Base-by-base conservation (phyloP, 495 filamentous ascomycete genomes). In the Penicillium simplicissimum region DNA sequence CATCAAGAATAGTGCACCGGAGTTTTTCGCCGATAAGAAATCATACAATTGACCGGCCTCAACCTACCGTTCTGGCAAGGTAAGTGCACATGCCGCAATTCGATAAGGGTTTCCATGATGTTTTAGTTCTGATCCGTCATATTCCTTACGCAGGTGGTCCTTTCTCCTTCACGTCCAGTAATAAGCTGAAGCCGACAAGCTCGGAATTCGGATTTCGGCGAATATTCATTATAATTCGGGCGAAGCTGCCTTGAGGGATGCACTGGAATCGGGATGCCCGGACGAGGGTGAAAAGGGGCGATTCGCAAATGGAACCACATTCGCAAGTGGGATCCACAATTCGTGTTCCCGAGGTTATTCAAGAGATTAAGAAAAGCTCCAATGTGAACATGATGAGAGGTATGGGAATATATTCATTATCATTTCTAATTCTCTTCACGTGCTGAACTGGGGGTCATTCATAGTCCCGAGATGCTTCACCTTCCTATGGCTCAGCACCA, bases 231-330 rank as follows among this genome's bases (percentile, higher is more conserved):
- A 36, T 36, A 31, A 31, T 51, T 45, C 33, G 33, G 51, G 23
- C 51, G 23, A 53, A 36, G 36, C 23, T 49, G 45, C 45, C 45
- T 31, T 31, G 21, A 31, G 4, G 31, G 35, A 52, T 14, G 23
- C 8, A 25, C 21, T 48, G 23, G 28, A 17, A 25, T 52, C 28
- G 49, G 49, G 17, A 52, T 53, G 17, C 9, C 10, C 31, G n/a
- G 9, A 19, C 28, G 51, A 19, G 8, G 31, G 14, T 58, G 31
- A 31, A 15, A 42, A 28, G 43, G 33, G 43, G 33, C 43, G 45
- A 35, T 37, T 37, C 51, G 43, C 8, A 51, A 58, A 58, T 31
- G 38, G 37, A 40, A 47, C 40, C 25, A 47, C 33, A 45, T 9
- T 4, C 17, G 36, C 17, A 8, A 14, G 10, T 19, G 6, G 33